phyloP scores from a whole-genome alignment of 805 yeast genomes.

The Kregervanrija pseudodelftensis region DNA sequence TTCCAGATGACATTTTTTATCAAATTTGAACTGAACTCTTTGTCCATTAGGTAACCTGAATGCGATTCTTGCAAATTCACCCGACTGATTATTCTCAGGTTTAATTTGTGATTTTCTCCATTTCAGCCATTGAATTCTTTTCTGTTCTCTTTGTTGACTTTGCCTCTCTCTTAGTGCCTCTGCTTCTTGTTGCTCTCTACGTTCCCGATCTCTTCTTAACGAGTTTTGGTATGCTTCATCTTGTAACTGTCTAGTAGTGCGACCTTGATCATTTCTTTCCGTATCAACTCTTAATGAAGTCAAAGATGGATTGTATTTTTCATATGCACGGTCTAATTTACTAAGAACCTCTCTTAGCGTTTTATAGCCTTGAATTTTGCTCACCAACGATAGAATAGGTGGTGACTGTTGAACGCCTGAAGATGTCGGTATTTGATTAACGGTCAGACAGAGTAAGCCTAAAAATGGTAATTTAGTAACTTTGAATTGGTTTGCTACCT shows the following conservation, averaged over 20 bases:
- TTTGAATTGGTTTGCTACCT: slow-evolving; percentile 67
- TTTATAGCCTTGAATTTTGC: slow-evolving; percentile 56
- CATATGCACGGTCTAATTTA: slow-evolving; percentile 31
- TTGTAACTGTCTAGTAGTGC: slow-evolving; percentile 60
- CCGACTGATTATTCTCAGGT: slow-evolving; percentile 14
- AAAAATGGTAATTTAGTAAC: slow-evolving; percentile 76
- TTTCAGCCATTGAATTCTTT: slow-evolving; percentile 32
- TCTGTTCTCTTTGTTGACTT: slow-evolving; percentile 9
- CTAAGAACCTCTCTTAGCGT: slow-evolving; percentile 29
- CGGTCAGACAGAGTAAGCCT: slow-evolving; percentile 67
- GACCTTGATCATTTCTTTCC: slow-evolving; percentile 50
- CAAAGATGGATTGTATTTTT: slow-evolving; percentile 56
- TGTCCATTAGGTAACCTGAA: slow-evolving; percentile 59
- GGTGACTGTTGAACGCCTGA: slow-evolving; percentile 45
- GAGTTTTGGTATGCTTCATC: slow-evolving; percentile 72
- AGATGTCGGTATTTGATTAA: slow-evolving; percentile 45
- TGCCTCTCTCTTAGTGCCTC: slow-evolving; percentile 12
- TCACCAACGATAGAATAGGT: slow-evolving; percentile 55
- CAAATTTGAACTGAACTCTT: slow-evolving; percentile 46
- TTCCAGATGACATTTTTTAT: slow-evolving; percentile 39
- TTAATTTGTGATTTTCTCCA: slow-evolving; percentile 34
- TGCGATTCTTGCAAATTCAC: slow-evolving; percentile 53
- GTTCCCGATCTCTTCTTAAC: slow-evolving; percentile 50
- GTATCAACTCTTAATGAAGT: slow-evolving; percentile 54
- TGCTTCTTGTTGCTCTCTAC: slow-evolving; percentile 16